Base-by-base conservation (phyloP, 164 flowering plant species). In the Brasenia schreberi region DNA sequence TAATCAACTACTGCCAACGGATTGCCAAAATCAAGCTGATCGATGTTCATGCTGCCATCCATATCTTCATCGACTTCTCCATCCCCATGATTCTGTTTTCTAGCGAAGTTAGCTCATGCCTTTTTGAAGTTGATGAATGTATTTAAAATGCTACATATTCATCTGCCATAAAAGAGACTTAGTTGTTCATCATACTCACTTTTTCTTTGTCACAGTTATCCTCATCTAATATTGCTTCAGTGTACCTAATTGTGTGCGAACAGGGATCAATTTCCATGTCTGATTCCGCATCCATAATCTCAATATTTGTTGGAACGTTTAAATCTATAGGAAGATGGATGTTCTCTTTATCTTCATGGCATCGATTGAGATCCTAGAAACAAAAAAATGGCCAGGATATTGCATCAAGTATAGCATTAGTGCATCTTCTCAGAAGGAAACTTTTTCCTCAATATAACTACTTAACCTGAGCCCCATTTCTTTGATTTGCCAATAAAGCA, bases 1-100 rank as follows among this genome's bases (percentile, higher is more conserved):
- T 91, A 94, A 62, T 88, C 97, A 23, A 82, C 87, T 56, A 87
- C 99, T 1, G 96, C 90, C 18, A 89, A 85, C 5, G 84, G 81
- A 64, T 94, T 81, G 43, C 82, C 80, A 42, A 66, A 66, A 67
- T 92, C 97, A 27, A 72, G 27, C 65, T 77, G 69, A 69, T 94
- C 99, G 11, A 94, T 92, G 72, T 91, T 88, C 53, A 73, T 11
- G 17, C 85, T 64, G 75, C 88, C 96, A 77, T 85, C 92, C 92
- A 88, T 86, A 73, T 86, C 84, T 71, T 87, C 97, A 65, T 87
- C 83, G 5, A 66, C 18, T 12, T 44, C 43, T n/a, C 49, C 19
- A 19, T 66, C 58, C 11, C 49, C 19, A 19, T 66, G 42, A 44
- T 66, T 49, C 73, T 70, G 65, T 6, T 58, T 7, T 23, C 27